These are phyloP conservation scores for Aspergillus proliferans DNA, from an alignment of 2,329 filamentous ascomycete genomes.

Conservation along the genomic window DNA sequence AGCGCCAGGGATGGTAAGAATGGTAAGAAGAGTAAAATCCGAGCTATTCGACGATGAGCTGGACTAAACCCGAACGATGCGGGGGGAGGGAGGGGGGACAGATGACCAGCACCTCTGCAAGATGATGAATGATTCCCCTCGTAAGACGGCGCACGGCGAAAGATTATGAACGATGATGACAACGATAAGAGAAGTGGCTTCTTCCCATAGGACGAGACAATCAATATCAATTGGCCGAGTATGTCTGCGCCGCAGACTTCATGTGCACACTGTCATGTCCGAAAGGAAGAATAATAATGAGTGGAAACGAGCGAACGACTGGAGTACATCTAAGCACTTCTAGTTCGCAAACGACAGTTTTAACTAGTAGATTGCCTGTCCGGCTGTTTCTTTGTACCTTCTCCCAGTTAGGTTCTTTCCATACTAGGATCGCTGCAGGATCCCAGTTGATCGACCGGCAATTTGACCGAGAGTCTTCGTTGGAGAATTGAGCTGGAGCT, in stretches of 20 bases:
- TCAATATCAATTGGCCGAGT: background rate
- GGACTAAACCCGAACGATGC: background rate
- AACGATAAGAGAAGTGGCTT: background rate
- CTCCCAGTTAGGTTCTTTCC: conserved; percentile 8
- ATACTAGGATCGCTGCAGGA: conserved; percentile 24
- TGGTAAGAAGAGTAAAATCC: too few species aligned
- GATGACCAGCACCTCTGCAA: too few species aligned
- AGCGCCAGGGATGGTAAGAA: too few species aligned
- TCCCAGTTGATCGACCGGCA: conserved; percentile 19
- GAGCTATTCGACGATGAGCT: background rate
- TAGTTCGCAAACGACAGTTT: conserved; percentile 17
- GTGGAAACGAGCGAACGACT: background rate
- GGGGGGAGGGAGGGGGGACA: background rate
- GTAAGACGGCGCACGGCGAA: too few species aligned
- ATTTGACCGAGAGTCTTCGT: conserved; percentile 10
- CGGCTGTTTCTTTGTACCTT: background rate
- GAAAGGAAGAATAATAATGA: background rate
- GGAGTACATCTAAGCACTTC: background rate
- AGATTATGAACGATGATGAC: too few species aligned
- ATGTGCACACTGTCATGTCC: background rate
- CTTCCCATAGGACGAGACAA: background rate
- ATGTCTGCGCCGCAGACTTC: background rate
- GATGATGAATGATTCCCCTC: too few species aligned
- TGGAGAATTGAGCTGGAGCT: background rate
- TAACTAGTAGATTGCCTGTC: conserved; percentile 17